These are phyloP conservation scores for Mikania micrantha DNA, from an alignment of 129 eudicot genomes.

Conservation along the genomic window DNA sequence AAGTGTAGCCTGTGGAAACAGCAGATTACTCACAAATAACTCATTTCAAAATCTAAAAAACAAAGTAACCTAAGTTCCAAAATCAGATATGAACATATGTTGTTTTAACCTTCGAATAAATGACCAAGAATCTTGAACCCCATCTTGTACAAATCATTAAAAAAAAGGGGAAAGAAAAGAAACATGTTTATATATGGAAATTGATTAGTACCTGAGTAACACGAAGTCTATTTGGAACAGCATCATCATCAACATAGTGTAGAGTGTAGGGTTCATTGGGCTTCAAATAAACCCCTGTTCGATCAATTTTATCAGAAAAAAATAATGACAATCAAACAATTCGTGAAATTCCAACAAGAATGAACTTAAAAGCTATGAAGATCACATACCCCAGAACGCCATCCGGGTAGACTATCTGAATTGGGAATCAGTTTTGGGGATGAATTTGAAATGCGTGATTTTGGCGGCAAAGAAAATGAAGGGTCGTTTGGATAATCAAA, in stretches of 20 bases:
- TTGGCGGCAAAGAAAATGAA: constrained; percentile 14
- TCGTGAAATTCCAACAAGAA: not conserved
- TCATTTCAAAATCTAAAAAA: not conserved
- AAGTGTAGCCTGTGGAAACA: constrained; percentile 23
- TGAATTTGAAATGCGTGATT: not conserved
- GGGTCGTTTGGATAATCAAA: too few relatives aligned
- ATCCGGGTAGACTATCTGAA: not conserved
- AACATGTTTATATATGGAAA: not conserved
- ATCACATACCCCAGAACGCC: constrained; percentile 30
- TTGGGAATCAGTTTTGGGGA: not conserved
- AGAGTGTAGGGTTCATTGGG: constrained; percentile 27
- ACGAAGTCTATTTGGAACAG: constrained; percentile 19
- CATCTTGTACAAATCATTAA: not conserved
- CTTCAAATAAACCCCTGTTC: constrained; percentile 18
- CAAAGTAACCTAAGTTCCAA: not conserved
- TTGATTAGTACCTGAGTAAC: constrained; percentile 17
- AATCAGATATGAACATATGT: not conserved
- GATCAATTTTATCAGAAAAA: not conserved
- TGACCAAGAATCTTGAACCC: not conserved
- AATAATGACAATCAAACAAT: not conserved
- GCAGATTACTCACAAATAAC: not conserved
- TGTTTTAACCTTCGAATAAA: too few relatives aligned
- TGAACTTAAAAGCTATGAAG: not conserved
- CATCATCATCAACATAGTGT: not conserved
- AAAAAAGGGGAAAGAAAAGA: too few relatives aligned